These are phyloP conservation scores for Podaxis mareebaensis DNA, from an alignment of 768 basidiomycete species.

Conservation along the genomic window DNA sequence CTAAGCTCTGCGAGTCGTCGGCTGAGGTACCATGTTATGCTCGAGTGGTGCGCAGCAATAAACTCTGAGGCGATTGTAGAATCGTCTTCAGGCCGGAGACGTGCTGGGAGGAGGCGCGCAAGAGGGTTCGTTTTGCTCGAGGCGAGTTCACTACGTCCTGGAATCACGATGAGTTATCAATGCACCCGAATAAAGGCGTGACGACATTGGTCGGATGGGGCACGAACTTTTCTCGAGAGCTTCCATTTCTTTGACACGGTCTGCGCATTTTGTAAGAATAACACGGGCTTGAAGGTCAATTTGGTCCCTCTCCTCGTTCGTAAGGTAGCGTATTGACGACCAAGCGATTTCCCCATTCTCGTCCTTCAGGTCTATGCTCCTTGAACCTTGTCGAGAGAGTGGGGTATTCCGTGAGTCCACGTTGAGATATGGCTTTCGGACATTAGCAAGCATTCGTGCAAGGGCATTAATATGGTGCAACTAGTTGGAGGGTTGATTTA, in stretches of 20 bases:
- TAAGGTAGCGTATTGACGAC: conserved; percentile 68
- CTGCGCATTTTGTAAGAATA: conserved; percentile 82
- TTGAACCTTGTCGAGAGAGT: conserved; percentile 48
- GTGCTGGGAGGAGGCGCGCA: conserved; percentile 68
- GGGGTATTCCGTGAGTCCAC: conserved; percentile 62
- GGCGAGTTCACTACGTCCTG: conserved; percentile 69
- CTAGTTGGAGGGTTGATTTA: conserved; percentile 35
- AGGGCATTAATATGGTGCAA: conserved; percentile 73
- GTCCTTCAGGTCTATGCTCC: conserved; percentile 55
- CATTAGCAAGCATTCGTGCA: conserved; percentile 67
- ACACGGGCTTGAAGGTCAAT: conserved; percentile 91
- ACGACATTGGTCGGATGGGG: background rate
- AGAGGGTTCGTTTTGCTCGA: conserved; percentile 66
- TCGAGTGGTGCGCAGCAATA: conserved; percentile 89
- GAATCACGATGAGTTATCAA: conserved; percentile 18
- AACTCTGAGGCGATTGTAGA: conserved; percentile 61
- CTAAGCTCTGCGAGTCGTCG: conserved; percentile 78
- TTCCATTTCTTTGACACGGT: conserved; percentile 88
- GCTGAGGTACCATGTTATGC: conserved; percentile 89
- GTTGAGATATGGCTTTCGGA: conserved; percentile 88
- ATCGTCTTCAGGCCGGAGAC: conserved; percentile 56
- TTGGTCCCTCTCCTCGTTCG: conserved; percentile 92
- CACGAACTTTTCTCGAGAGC: conserved; percentile 82
- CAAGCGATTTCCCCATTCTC: conserved; percentile 45
- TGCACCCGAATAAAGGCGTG: conserved; percentile 12